phyloP scores from a whole-genome alignment of 768 basidiomycete genomes.

The Agaricus subrufescens region DNA sequence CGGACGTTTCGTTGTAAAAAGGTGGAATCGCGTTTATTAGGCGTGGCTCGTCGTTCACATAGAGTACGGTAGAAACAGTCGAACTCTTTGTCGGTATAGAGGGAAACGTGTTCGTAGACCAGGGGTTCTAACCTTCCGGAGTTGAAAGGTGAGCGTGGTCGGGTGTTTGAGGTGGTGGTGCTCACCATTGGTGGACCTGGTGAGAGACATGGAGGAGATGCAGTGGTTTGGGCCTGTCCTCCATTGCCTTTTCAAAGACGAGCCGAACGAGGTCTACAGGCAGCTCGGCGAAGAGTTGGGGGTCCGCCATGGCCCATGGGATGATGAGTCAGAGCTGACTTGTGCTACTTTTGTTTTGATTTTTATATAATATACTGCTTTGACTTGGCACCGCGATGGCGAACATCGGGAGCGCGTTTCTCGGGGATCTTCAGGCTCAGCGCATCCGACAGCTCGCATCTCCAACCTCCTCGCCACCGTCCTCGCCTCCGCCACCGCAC shows the following conservation, averaged over 20 bases:
- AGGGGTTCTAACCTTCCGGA: neutral
- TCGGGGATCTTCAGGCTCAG: conserved; percentile 59
- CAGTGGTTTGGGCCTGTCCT: conserved; percentile 2
- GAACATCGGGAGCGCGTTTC: conserved; percentile 71
- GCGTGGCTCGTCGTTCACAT: neutral
- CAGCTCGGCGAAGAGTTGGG: neutral
- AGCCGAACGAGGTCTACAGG: conserved; percentile 4
- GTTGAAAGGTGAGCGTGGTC: no score
- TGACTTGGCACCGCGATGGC: conserved; percentile 29
- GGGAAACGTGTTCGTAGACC: conserved; percentile 1
- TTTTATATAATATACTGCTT: no score
- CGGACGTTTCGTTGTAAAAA: conserved; percentile 6
- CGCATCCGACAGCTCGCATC: conserved; percentile 60
- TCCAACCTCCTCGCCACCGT: conserved; percentile 38
- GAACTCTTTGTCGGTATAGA: neutral
- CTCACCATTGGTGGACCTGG: conserved; percentile 1
- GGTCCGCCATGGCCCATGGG: neutral
- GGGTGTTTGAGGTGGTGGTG: neutral
- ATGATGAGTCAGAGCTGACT: no score
- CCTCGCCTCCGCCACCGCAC: conserved; percentile 27
- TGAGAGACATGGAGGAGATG: conserved; percentile 2
- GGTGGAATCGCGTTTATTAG: neutral
- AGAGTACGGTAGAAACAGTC: conserved; percentile 3
- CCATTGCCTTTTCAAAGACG: conserved; percentile 8
- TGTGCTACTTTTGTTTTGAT: no score